Base-by-base conservation (phyloP, 257 asterid genomes). In the Ilex asprella region DNA sequence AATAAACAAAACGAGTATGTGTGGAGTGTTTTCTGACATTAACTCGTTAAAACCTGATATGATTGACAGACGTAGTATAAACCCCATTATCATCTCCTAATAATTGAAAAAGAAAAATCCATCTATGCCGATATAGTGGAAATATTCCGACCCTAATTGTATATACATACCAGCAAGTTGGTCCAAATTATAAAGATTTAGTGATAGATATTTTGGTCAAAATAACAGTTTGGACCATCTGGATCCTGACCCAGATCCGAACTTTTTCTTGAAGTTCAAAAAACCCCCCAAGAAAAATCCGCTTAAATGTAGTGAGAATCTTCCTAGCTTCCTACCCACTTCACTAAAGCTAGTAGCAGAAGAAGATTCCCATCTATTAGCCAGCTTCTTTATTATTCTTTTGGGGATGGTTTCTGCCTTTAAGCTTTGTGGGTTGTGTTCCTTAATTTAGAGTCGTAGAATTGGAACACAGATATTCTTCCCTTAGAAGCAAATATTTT, bases 291-390 rank as follows among this genome's bases (percentile, higher is more conserved):
- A 55, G 21, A 16, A n/a, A 39, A 10, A 30, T 10, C 27, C 27
- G 1, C 27, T 21, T 0, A 21, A 21, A 21, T 21, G 27, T 21
- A 30, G 44, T 16, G 72, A 74, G 93, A 85, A 90, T 87, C 89
- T 85, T 80, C 72, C 12, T 82, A 82, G 81, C 98, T 88, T 88
- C 77, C 71, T 64, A 64, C 73, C 92, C 94, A 86, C 96, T 91
- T 88, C 74, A 79, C 67, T 86, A 86, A 91, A 88, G 98, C 79
- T 70, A 86, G 81, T 80, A 82, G 83, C 82, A 78, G 91, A 86
- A 81, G 90, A 84, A 81, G 95, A 91, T 86, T 88, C 96, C 78
- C 76, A 63, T 57, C 70, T 75, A 35, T 35, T 35, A 35, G 41
- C 62, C 72, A 60, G 73, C 69, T 61, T 70, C 80, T 78, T 75